Percentiles rank a stretch among this genome's conserved stretches.
phyloP scores from a whole-genome alignment of 148 eudicot species.

The Limonium bicolor region DNA sequence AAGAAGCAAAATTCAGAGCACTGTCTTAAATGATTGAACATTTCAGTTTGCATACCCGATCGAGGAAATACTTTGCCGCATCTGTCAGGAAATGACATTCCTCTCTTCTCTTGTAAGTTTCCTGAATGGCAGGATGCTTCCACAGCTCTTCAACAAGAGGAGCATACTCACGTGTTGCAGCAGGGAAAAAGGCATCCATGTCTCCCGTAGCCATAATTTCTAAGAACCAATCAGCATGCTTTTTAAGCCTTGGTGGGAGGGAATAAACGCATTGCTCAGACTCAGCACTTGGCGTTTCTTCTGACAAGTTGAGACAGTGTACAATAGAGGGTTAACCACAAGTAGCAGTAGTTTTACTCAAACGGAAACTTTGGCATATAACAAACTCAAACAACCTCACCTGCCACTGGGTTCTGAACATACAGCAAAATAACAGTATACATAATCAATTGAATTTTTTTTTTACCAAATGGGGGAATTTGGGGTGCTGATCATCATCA shows the following conservation, averaged over 20 bases:
- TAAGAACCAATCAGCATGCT: constrained; percentile 87
- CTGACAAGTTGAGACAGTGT: neutral
- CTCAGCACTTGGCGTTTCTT: constrained; percentile 4
- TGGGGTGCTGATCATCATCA: no score
- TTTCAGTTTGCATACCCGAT: constrained; percentile 86
- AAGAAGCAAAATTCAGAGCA: no score
- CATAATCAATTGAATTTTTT: no score
- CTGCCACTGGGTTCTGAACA: no score
- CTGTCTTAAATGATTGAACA: no score
- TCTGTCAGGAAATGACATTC: constrained; percentile 93
- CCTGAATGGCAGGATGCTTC: constrained; percentile 94
- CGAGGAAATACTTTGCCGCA: constrained; percentile 82
- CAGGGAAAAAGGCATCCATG: constrained; percentile 96
- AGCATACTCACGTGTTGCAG: constrained; percentile 93
- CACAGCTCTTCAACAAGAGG: constrained; percentile 98
- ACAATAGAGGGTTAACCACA: no score
- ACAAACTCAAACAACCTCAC: no score
- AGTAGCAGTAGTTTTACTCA: no score
- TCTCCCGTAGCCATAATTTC: constrained; percentile 96
- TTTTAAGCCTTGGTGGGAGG: constrained; percentile 71
- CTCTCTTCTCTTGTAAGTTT: constrained; percentile 63
- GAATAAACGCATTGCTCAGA: constrained; percentile 39
- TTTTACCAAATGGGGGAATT: no score
- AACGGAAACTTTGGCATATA: no score
- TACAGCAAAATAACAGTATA: no score